phyloP scores from a whole-genome alignment of 2,329 filamentous ascomycete species.

The Aspergillus niger region DNA sequence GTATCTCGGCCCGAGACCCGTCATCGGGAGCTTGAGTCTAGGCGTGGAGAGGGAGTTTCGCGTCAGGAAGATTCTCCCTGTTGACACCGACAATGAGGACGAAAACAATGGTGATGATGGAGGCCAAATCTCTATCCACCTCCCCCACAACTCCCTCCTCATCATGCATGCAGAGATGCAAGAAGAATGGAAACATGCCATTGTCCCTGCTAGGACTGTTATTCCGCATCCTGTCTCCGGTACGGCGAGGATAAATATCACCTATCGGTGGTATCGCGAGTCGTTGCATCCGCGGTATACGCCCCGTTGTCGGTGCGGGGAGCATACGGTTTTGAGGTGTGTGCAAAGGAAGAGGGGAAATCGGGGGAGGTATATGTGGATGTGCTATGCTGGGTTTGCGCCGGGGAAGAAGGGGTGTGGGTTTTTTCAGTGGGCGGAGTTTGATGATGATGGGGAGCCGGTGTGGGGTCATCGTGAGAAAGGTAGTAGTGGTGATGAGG shows the following conservation, averaged over 20 bases:
- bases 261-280: constrained; percentile 82
- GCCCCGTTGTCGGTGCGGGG: constrained; percentile 73
- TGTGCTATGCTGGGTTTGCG: constrained; percentile 71
- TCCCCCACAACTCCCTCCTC: constrained; percentile 90
- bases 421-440: constrained; percentile 83
- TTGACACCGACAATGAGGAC: constrained; percentile 32
- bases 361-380: constrained; percentile 85
- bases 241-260: constrained; percentile 85
- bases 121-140: constrained; percentile 88
- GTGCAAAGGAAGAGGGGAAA: constrained; percentile 78
- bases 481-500: constrained; percentile 20
- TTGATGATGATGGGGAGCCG: constrained; percentile 83
- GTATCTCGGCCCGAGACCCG: constrained; percentile 82
- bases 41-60: constrained; percentile 94
- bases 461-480: constrained; percentile 52
- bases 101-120: constrained; percentile 48
- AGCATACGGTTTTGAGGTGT: constrained; percentile 71
- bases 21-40: constrained; percentile 87
- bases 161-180: constrained; percentile 99
- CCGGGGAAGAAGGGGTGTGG: constrained; percentile 60
- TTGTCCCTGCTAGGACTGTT: constrained; percentile 73
- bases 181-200: constrained; percentile 91
- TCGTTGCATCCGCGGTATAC: constrained; percentile 76
- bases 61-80: constrained; percentile 72
- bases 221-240: constrained; percentile 82